Percentiles rank a stretch among this genome's conserved stretches.
phyloP scores from a whole-genome alignment of 2,329 filamentous ascomycete species.

The Phialophora expanda region DNA sequence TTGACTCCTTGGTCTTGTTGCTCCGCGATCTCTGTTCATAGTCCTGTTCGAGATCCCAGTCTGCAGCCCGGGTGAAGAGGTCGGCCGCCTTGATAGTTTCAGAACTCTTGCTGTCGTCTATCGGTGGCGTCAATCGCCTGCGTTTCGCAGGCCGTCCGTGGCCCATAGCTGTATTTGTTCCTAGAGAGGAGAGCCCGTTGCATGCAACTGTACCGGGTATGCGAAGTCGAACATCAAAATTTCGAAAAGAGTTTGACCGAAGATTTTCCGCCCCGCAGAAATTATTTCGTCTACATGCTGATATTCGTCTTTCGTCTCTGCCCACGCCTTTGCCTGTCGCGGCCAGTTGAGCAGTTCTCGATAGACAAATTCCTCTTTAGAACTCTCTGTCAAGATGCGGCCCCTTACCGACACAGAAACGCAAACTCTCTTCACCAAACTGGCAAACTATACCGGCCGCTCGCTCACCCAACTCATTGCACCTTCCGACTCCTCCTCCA shows the following conservation, averaged over 20 bases:
- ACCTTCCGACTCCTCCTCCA: constrained; percentile 67
- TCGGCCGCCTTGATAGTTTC: constrained; percentile 48
- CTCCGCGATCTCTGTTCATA: constrained; percentile 84
- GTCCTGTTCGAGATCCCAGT: constrained; percentile 90
- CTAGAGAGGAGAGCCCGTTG: not conserved
- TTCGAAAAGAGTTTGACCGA: constrained; percentile 16
- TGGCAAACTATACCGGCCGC: constrained; percentile 89
- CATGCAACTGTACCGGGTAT: not conserved
- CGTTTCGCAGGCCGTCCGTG: constrained; percentile 55
- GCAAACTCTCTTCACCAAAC: constrained; percentile 82
- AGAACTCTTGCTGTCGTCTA: constrained; percentile 45
- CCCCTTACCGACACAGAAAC: constrained; percentile 71
- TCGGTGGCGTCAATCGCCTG: constrained; percentile 57
- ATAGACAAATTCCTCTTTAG: not conserved
- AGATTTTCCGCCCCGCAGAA: constrained; percentile 21
- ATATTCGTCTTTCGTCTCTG: not conserved
- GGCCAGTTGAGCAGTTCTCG: not conserved
- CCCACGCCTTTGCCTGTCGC: not conserved
- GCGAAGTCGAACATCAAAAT: constrained; percentile 14
- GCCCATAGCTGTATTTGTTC: constrained; percentile 46
- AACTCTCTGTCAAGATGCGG: constrained; percentile 67
- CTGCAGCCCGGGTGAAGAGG: constrained; percentile 75
- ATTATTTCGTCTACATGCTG: constrained; percentile 1
- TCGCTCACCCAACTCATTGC: constrained; percentile 85
- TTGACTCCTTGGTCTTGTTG: constrained; percentile 75